Conservation (phyloP, 352 stramenopile species). For the Phytophthora sojae region DNA sequence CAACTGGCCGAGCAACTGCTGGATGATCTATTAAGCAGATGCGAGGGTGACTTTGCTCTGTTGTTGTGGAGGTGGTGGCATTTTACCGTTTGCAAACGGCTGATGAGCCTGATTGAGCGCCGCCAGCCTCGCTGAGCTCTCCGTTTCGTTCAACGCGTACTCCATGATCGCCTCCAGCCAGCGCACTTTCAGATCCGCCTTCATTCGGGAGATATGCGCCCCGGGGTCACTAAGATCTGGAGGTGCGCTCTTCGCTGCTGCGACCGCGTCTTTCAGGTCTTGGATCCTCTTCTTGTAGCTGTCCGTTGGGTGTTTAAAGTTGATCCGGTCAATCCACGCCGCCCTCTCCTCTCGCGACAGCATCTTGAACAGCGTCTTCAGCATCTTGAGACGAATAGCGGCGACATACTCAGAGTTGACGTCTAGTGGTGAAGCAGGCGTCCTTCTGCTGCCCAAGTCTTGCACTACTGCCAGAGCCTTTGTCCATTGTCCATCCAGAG, state of each 20-base stretch:
- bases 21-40: conserved; percentile 39
- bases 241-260: conserved; percentile 16
- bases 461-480: conserved; percentile 56
- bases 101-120: conserved; percentile 58
- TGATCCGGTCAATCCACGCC: conserved; percentile 61
- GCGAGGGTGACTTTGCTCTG: conserved; percentile 19
- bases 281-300: conserved; percentile 45
- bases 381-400: conserved; percentile 47
- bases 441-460: conserved; percentile 40
- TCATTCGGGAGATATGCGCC: conserved; percentile 44
- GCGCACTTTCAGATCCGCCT: conserved; percentile 62
- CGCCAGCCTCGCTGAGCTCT: conserved; percentile 50
- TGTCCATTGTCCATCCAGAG: conserved; percentile 47
- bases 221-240: conserved; percentile 44
- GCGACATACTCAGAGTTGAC: conserved; percentile 35
- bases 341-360: conserved; percentile 57
- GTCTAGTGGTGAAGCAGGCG: conserved; percentile 7
- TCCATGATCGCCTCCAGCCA: conserved; percentile 68
- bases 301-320: conserved; percentile 53
- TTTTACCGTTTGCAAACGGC: conserved; percentile 57
- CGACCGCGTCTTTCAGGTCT: conserved; percentile 23
- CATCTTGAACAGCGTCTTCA: conserved; percentile 70
- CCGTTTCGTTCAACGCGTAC: conserved; percentile 46
- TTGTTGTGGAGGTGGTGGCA: conserved; percentile 17
- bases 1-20: conserved; percentile 37